phyloP scores from a whole-genome alignment of 78 protist species.

The Bigelowiella natans region DNA sequence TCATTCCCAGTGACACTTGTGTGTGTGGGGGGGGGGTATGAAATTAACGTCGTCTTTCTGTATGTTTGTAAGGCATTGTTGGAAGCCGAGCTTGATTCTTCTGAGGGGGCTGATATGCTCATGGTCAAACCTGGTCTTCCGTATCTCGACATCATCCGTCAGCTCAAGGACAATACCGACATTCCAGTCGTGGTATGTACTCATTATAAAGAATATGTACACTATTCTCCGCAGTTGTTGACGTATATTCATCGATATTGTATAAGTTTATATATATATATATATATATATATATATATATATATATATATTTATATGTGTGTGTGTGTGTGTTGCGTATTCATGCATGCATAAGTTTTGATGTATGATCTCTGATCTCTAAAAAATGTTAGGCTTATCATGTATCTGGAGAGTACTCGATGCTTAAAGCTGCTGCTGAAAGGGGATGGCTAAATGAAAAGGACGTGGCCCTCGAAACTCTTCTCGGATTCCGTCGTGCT shows the following conservation, averaged over 20 bases:
- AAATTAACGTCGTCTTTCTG: too few relatives aligned
- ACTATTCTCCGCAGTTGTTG: too few relatives aligned
- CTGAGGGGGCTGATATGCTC: not conserved
- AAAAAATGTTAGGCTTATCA: not conserved
- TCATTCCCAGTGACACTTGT: too few relatives aligned
- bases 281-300: not conserved
- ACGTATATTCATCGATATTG: not conserved
- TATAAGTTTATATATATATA: not conserved
- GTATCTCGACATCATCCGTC: not conserved
- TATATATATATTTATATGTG: not conserved
- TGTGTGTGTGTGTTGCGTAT: not conserved
- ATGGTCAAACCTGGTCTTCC: not conserved
- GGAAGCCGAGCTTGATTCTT: not conserved
- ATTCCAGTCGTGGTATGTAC: not conserved
- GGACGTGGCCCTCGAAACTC: constrained; percentile 22
- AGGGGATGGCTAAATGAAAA: constrained; percentile 22
- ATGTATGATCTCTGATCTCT: not conserved
- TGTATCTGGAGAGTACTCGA: constrained; percentile 18
- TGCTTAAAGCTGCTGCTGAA: constrained; percentile 20
- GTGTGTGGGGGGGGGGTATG: too few relatives aligned
- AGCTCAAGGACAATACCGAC: not conserved
- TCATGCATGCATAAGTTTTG: not conserved
- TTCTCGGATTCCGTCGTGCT: constrained; percentile 14
- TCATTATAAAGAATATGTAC: too few relatives aligned
- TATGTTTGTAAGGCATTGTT: not conserved